Evolutionary conservation across 352 stramenopile genomes (phyloP).

Genomic region (Pythium periplocum): DNA sequence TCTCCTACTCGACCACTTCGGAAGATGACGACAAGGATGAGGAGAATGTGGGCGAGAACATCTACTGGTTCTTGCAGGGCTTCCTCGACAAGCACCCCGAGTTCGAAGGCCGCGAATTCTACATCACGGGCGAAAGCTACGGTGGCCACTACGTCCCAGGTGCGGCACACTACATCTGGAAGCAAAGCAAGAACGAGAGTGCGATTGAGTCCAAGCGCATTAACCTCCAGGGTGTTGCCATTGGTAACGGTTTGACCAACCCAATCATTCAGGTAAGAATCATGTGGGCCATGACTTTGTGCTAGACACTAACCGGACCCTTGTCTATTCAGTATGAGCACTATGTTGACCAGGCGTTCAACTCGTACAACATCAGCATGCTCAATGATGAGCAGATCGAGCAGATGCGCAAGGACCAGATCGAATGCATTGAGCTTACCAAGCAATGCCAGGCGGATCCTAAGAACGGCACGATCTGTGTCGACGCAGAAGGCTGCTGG

Average conservation of each 20-base stretch:
- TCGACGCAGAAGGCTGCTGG: neutral
- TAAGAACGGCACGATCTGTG: neutral
- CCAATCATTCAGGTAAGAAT: slow-evolving; percentile 27
- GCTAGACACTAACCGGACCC: too few relatives aligned
- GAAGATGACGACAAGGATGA: slow-evolving; percentile 40
- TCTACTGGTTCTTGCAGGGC: slow-evolving; percentile 69
- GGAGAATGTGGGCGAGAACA: slow-evolving; percentile 46
- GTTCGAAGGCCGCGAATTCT: slow-evolving; percentile 41
- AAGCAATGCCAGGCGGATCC: slow-evolving; percentile 10
- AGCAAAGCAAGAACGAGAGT: slow-evolving; percentile 11
- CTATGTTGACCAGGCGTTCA: slow-evolving; percentile 23
- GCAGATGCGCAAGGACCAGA: slow-evolving; percentile 2
- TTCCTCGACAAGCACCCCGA: slow-evolving; percentile 50
- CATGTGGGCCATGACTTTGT: too few relatives aligned
- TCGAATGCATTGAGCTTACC: slow-evolving; percentile 16
- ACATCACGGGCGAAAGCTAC: slow-evolving; percentile 66
- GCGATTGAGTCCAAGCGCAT: slow-evolving; percentile 9
- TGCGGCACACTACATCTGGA: slow-evolving; percentile 38
- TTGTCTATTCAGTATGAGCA: slow-evolving; percentile 11
- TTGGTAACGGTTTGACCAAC: slow-evolving; percentile 48
- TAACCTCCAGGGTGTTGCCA: slow-evolving; percentile 45
- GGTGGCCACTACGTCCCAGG: slow-evolving; percentile 66
- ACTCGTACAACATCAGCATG: slow-evolving; percentile 29
- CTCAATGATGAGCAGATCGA: slow-evolving; percentile 7
- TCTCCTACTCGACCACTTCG: slow-evolving; percentile 38